Evolutionary conservation across 1,284 basidiomycete species (phyloP), one percentile per base, ranked within the genome.

Genomic region (Cutaneotrichosporon sp.): DNA sequence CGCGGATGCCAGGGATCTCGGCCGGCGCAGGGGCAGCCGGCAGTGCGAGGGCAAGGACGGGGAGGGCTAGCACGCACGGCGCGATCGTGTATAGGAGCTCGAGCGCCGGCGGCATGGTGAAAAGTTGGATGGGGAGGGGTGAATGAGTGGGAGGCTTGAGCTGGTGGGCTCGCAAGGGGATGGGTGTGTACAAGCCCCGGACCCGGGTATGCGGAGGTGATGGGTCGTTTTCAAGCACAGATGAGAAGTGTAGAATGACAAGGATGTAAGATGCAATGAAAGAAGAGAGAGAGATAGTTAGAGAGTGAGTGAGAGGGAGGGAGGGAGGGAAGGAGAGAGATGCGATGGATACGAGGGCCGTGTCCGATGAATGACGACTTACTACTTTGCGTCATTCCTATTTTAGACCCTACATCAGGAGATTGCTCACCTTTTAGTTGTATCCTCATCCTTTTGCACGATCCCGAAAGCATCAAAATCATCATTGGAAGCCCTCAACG

Each of bases 1-100:
- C 75, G 55, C 72, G 60, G 40, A 78, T 71, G 31, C 76, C 74
- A 26, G 21, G 73, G 40, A 30, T 64, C 56, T 72, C 58, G 21
- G 58, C 49, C 42, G 71, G 22, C 18, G 42, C 7, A 18, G 21
- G 8, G 21, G 32, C 14, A 22, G 60, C 42, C 3, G 63, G 63
- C 5, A 60, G 31, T 18, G 57, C 58, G 46, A 78, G 68, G 36
- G 67, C 58, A 16, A 74, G 61, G 38, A 75, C 64, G 2, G 76
- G 77, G 32, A 79, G 61, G 32, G 69, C 18, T 63, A 76, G 72
- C 56, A 79, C 60, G 63, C 69, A 49, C 14, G 76, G 73, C 50
- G 67, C 63, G 16, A 68, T 47, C n/a, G 61, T 34, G 49, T 65
- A 58, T 26, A 66, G 55, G 30, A 68, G 46, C 49, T 63, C 58